phyloP scores from a whole-genome alignment of 495 filamentous ascomycete genomes.

The Beverwykella pulmonaria region DNA sequence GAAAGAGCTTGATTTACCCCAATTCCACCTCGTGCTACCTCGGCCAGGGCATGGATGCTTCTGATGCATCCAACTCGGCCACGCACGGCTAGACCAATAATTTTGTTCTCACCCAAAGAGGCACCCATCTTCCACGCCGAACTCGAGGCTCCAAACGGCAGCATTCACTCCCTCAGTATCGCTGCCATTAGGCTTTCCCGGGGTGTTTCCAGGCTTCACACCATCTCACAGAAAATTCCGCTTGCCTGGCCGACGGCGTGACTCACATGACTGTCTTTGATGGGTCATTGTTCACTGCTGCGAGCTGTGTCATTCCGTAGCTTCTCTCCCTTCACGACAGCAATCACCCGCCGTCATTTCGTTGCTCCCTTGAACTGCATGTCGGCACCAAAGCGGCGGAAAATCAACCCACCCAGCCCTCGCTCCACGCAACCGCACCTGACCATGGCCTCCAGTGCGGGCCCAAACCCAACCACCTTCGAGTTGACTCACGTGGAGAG shows the following conservation, averaged over 20 bases:
- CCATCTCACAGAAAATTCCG: neutral
- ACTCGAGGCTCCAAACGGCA: neutral
- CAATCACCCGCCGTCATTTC: neutral
- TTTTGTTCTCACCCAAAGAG: neutral
- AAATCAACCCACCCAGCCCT: constrained; percentile 14
- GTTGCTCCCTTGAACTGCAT: constrained; percentile 5
- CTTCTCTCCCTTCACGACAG: neutral
- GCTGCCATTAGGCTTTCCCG: neutral
- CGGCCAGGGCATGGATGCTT: neutral
- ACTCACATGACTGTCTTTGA: constrained; percentile 29
- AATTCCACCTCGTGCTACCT: neutral
- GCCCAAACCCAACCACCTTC: constrained; percentile 44
- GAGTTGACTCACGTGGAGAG: constrained; percentile 67
- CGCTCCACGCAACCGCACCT: constrained; percentile 15
- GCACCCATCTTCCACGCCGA: neutral
- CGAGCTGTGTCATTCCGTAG: neutral
- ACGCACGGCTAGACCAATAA: neutral
- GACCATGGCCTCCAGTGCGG: constrained; percentile 26
- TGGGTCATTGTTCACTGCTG: constrained; percentile 11
- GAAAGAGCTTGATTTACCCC: neutral
- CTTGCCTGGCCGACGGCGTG: neutral
- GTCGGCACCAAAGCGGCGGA: constrained; percentile 32
- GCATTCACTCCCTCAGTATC: neutral
- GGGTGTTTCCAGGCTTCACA: no score
- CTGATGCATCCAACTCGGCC: neutral